Percentiles rank a stretch among this genome's conserved stretches.
Evolutionary conservation across 1,284 basidiomycete genomes (phyloP).

Genomic region (Termitomyces sp.): DNA sequence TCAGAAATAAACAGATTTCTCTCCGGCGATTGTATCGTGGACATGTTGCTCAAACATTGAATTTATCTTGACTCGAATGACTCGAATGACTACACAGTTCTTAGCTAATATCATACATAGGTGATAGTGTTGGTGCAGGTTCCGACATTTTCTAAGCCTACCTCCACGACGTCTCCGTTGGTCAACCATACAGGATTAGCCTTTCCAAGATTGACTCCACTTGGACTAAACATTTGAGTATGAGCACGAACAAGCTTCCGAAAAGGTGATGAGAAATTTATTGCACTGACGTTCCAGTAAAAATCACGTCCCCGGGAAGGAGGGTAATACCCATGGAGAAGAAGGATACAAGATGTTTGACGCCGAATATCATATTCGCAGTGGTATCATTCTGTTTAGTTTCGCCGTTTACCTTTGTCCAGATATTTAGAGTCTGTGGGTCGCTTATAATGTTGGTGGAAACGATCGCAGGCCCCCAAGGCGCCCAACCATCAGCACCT

Average conservation of each 20-base stretch:
- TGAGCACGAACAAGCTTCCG: background rate
- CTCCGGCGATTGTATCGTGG: too few species aligned
- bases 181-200: slow-evolving; percentile 31
- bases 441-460: slow-evolving; percentile 37
- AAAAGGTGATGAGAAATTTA: background rate
- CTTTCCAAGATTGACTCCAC: slow-evolving; percentile 31
- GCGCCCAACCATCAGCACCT: slow-evolving; percentile 35
- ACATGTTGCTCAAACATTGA: background rate
- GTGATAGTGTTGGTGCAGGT: slow-evolving; percentile 31
- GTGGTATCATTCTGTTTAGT: slow-evolving; percentile 46
- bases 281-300: slow-evolving; percentile 44
- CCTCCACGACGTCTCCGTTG: slow-evolving; percentile 36
- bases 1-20: too few species aligned
- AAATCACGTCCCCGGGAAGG: slow-evolving; percentile 51
- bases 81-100: background rate
- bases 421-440: slow-evolving; percentile 40
- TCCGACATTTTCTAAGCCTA: slow-evolving; percentile 34
- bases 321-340: slow-evolving; percentile 57
- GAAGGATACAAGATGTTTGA: slow-evolving; percentile 42
- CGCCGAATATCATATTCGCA: slow-evolving; percentile 38
- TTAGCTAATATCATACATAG: slow-evolving; percentile 16
- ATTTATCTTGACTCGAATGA: background rate
- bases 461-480: slow-evolving; percentile 43
- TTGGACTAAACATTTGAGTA: slow-evolving; percentile 21
- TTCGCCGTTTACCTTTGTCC: slow-evolving; percentile 45